Evolutionary conservation across 805 yeast genomes (phyloP), one percentile per base, ranked within the genome.

Genomic region (Wickerhamiella shivajii): DNA sequence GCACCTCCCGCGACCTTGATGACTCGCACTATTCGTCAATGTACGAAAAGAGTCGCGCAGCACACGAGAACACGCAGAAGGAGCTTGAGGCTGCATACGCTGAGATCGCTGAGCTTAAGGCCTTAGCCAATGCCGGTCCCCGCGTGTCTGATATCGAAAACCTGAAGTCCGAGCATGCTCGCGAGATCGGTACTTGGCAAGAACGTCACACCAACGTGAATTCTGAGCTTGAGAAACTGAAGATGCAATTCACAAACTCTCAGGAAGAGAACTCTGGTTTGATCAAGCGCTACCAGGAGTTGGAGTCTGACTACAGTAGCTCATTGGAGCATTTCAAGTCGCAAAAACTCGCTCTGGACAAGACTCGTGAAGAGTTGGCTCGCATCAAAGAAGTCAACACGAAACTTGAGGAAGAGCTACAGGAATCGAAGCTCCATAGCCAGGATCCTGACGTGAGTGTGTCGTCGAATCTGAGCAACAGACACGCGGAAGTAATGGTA

Each of bases 401-500:
- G 30, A 66, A 66, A 41, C 60, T 83, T 34, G 59, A 63, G 39
- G 66, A 64, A 34, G 87, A 84, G 52, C 55, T 78, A 35, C 80
- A 78, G 39, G 85, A 78, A 42, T 59, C 77, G 52, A 69, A 64
- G 48, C 51, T 77, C 41, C 69, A 45, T 12, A 47, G 44, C 15
- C 51, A 41, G 4, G 55, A 42, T 8, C 55, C 44, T n/a, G 57
- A 51, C 18, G 50, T 47, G 13, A 55, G 51, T 18, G 55, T 48
- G n/a, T 47, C 33, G 17, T 42, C 55, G 16, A 40, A 51, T 18
- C 54, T 47, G 18, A 37, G 57, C 14, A 33, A 39, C 14, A 51
- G 78, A 29, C 83, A 77, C 42, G 78, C 67, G 47, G 77, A 73
- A 41, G 64, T 81, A 60, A 78, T 75, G 55, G 66, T 83, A 27